Evolutionary conservation across 2,329 filamentous ascomycete genomes (phyloP).

Genomic region (Chaetothyriales sp.): DNA sequence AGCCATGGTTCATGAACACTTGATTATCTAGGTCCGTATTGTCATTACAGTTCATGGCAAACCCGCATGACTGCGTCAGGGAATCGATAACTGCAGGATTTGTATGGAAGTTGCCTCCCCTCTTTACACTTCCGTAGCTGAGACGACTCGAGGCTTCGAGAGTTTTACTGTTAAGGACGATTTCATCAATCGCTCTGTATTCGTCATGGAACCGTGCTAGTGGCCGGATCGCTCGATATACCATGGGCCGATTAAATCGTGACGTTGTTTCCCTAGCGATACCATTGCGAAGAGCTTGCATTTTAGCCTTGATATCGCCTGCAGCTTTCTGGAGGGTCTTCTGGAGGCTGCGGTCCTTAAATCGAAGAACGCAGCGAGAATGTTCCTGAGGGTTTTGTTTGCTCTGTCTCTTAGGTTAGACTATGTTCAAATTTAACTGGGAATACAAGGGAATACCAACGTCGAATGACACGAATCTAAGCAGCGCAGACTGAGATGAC

Average conservation of each 20-base stretch:
- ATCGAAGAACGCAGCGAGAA: slow-evolving; percentile 14
- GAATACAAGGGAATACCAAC: slow-evolving; percentile 7
- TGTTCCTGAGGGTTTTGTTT: slow-evolving; percentile 13
- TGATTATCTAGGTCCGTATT: slow-evolving; percentile 44
- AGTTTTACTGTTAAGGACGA: slow-evolving; percentile 14
- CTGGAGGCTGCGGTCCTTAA: slow-evolving; percentile 11
- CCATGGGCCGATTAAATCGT: no score
- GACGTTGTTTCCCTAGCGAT: no score
- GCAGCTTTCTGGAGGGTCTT: slow-evolving; percentile 9
- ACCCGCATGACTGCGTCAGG: slow-evolving; percentile 24
- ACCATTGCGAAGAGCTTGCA: slow-evolving; percentile 7
- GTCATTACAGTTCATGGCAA: slow-evolving; percentile 22
- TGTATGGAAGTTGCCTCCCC: slow-evolving; percentile 22
- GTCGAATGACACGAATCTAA: slow-evolving; percentile 7
- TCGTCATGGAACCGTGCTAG: no score
- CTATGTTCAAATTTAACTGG: no score
- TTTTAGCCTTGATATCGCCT: slow-evolving; percentile 6
- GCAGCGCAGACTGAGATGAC: neutral
- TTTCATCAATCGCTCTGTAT: slow-evolving; percentile 4
- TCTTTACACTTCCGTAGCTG: slow-evolving; percentile 19
- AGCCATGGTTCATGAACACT: slow-evolving; percentile 50
- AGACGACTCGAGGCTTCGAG: slow-evolving; percentile 25
- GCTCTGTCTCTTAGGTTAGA: slow-evolving; percentile 1
- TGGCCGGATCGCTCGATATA: no score
- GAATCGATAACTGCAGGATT: slow-evolving; percentile 28